Base-by-base conservation (phyloP, 805 yeast species). In the Saccharomyces cerevisiae region DNA sequence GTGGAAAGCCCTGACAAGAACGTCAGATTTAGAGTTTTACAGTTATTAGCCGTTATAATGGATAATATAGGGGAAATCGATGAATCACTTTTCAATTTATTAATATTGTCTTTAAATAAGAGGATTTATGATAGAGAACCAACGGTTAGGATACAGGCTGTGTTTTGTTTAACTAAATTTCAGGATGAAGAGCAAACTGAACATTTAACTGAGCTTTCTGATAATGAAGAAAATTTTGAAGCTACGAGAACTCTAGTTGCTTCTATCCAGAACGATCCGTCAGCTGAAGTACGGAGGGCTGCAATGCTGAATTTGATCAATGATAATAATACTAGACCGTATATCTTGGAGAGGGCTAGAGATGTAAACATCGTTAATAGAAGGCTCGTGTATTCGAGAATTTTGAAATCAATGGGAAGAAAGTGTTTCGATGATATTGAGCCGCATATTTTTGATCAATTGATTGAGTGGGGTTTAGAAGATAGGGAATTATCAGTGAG, bases 221-320 rank as follows among this genome's bases (percentile, higher is more conserved):
- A 73, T 0, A 65, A 60, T 14, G 57, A 48, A 17, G 61, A 61
- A 51, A 64, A 66, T 51, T 64, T 66, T 53, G 73, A 67, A 47
- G 81, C 82, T 6, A 75, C 80, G 2, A 72, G 75, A 47, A 73
- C 73, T 46, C 70, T 82, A 36, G 61, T 79, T 51, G 67, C 68
- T n/a, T 76, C 84, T 0, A 74, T 89, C 61, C 85, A 82, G 62
- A 80, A 85, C 63, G 99, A 92, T 70, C 79, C 88, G 2, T 85
- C 85, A 61, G 83, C 96, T 0, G 98, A 94, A 57, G 96, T 91
- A 1, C 78, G 98, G 59, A 77, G 96, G 56, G 90, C 95, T 0
- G 92, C 92, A 0, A 71, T 90, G 62, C 72, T 85, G 47, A 87
- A 89, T 65, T 67, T 92, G 31, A 81, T 78, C 26, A 84, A 83